Evolutionary conservation across 352 stramenopile genomes (phyloP), one percentile per base, ranked within the genome.

Genomic region (Globisporangium canariense): DNA sequence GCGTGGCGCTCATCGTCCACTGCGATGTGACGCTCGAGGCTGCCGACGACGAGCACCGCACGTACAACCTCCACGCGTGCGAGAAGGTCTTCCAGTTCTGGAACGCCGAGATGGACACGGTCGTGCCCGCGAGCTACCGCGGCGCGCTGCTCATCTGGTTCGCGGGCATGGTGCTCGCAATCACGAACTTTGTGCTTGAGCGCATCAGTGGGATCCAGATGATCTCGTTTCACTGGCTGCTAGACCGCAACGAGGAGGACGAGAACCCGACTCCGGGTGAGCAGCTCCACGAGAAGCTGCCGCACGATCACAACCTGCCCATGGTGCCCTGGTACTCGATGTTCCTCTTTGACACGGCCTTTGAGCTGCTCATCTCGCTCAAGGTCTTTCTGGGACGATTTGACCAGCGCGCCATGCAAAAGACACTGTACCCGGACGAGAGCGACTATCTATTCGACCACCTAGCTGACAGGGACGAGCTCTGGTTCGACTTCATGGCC

Each of bases 311-410:
- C 56, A 84, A 88, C n/a, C 53, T 96, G 18, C 70, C 87, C 14
- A 98, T 98, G 93, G 91, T 97, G 6, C 86, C 90, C 41, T 98
- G 93, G 93, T 98, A 98, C 71, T 97, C 91, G n/a, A 89, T 97
- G 69, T 89, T 97, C 53, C 65, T 98, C 13, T 94, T 97, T 38
- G 81, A 96, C 70, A 96, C 91, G 28, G 89, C 86, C 0, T 97
- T 98, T 65, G 77, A 97, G 61, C 67, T 97, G n/a, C 78, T 98
- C 55, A 89, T 98, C 22, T 97, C 89, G 55, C 78, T 97, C 30
- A 97, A 98, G 58, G 86, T 98, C 47, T 98, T 98, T 73, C 78
- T 98, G 14, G 93, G 93, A 1, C 79, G 82, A 1, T 93, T 93
- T 58, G 93, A 98, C 63, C 91, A 94, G 66, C 88, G 93, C 10